Evolutionary conservation across 257 asterid genomes (phyloP), one percentile per base, ranked within the genome.

Genomic region (Salvia rosmarinus): DNA sequence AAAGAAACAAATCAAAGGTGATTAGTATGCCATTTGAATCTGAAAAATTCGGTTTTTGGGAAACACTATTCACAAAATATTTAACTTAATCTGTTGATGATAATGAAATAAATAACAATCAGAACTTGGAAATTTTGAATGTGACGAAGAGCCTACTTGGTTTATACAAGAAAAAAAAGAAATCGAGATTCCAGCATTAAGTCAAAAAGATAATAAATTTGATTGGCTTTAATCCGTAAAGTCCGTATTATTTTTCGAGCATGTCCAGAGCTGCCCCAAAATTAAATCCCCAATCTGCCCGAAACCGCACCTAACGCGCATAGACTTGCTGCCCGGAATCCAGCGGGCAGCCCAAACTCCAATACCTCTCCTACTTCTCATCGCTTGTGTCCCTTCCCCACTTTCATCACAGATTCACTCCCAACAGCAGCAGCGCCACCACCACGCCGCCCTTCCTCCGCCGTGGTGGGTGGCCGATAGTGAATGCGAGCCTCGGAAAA

Each of bases 391-490:
- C 74, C 81, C 79, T 59, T 17, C 65, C 57, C 65, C 57, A 30
- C 63, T 44, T 32, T 40, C 65, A 63, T 49, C 62, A n/a, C 72
- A 43, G 40, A 59, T 21, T 58, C 79, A 67, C 67, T 20, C 16
- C 68, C 78, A 70, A 75, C 50, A 46, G 73, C 77, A 67, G 75
- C 76, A 42, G 75, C 76, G 42, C 80, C 86, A 25, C 77, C 82
- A 51, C 77, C 68, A 54, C 72, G 51, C 85, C 81, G 46, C 50
- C 16, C 46, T 77, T 47, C 73, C 77, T 79, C 88, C 82, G 70
- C 78, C 78, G 83, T 80, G 88, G 88, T 77, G 86, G 90, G 84
- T 77, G 90, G 95, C 85, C 82, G 56, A 64, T 64, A 87, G 85
- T 82, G 82, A 65, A 40, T 20, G 51, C 68, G 7, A 19, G 3